Evolutionary conservation across 2,329 filamentous ascomycete genomes (phyloP), one percentile per base, ranked within the genome.

Genomic region (Phyllosticta citriasiana): DNA sequence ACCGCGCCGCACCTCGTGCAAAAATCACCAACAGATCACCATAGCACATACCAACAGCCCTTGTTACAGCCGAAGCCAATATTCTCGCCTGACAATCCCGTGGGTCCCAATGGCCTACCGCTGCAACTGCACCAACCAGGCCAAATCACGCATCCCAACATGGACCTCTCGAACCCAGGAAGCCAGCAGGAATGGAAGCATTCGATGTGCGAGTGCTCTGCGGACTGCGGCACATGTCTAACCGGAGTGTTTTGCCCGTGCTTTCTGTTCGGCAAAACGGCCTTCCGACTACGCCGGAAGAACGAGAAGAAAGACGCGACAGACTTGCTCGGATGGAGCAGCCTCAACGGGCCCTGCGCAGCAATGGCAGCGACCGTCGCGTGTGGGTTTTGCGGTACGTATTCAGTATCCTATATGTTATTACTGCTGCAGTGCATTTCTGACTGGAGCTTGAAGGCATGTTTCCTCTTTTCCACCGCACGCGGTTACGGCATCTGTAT

Each of bases 171-270:
- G 57, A 47, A 54, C 1, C 63, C 69, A 57, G 53, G 60, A 16
- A 53, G 54, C 1, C 53, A 60, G 27, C 67, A 66, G 14, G 56
- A 65, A 19, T 76, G 74, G 73, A 68, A 67, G 19, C 66, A 70
- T 55, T 65, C 67, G 1, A 66, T 75, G 2, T 74, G 70, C 62
- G 64, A 68, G 19, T 74, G 72, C 64, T 67, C 67, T 14, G 71
- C 67, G 0, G 72, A 78, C 66, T 55, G 68, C 0, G 65, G 66
- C 0, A 76, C 73, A 6, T 76, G 75, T 57, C 64, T 74, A 8
- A 71, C 73, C 3, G 76, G 75, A 1, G 66, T 74, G 5, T 77
- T 74, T 64, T 71, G 74, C 57, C 77, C 78, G 9, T 80, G 77
- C 65, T 68, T 75, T 3, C 62, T 79, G 7, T 76, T 77, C 64